Evolutionary conservation across 768 basidiomycete species (phyloP), one percentile per base, ranked within the genome.

Genomic region (Boletus barrowsii): DNA sequence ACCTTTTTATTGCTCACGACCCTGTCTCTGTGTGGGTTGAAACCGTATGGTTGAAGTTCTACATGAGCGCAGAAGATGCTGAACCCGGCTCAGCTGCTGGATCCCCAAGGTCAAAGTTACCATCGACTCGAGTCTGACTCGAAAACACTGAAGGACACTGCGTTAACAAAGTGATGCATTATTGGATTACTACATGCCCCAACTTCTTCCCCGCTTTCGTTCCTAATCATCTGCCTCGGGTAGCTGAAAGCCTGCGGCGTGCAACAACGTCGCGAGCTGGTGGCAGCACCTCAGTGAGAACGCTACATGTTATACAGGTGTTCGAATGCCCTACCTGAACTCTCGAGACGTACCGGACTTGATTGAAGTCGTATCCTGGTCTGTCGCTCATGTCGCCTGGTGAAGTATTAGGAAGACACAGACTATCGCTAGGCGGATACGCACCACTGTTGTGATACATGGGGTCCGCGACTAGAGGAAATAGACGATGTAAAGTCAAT

Each of bases 381-480:
- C 94, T 79, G 49, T 88, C 79, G 61, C 87, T 88, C 45, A 95
- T 50, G 67, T 97, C 94, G 39, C 88, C 89, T 79, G 65, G 29
- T 10, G 42, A 6, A 26, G 39, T 14, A 29, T 59, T 6, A 53
- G 30, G 30, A 7, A 42, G 5, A 11, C 29, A 33, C n/a, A 40
- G n/a, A 37, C n/a, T 10, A 18, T 9, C 18, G 18, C 1, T 52
- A 48, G 51, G 45, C 43, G 18, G 29, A 17, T 5, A 63, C 76
- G 29, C 56, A 83, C 87, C 85, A 63, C 85, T 86, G 67, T 90
- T 91, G 68, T 93, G 90, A 65, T 93, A 93, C 86, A 89, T 90
- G 10, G 91, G 91, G 68, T 93, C 93, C 17, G 79, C 84, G 65
- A 97, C 93, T 84, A 54, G 36, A 49, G 36, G 47, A 54, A 48